Evolutionary conservation across 208 protist genomes (phyloP).

Genomic region (Trypanosoma lewisi): DNA sequence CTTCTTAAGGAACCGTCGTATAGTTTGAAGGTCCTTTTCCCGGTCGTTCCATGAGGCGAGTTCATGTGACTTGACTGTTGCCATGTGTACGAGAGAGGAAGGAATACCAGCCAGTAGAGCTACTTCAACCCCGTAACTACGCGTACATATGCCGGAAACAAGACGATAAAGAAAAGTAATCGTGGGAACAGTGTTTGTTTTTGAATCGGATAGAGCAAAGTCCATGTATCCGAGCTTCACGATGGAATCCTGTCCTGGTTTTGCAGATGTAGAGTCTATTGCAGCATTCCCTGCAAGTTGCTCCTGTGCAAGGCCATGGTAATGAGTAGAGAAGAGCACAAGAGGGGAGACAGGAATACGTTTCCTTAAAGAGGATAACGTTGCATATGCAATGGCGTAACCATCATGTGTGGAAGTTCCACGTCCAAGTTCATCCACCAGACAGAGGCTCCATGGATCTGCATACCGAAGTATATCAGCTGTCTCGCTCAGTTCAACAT

Average conservation of each 20-base stretch:
- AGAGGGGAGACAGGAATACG: slow-evolving; percentile 51
- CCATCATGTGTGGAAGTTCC: slow-evolving; percentile 98
- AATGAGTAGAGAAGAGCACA: slow-evolving; percentile 97
- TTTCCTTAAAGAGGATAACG: slow-evolving; percentile 76
- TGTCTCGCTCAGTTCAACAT: slow-evolving; percentile 95
- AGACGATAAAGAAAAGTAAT: slow-evolving; percentile 90
- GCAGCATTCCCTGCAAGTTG: slow-evolving; percentile 21
- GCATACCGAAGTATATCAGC: slow-evolving; percentile 89
- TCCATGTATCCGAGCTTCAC: slow-evolving; percentile 89
- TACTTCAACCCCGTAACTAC: slow-evolving; percentile 92
- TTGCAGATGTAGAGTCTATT: not conserved
- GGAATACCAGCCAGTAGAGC: slow-evolving; percentile 85
- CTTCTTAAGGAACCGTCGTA: slow-evolving; percentile 27
- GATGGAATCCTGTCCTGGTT: not conserved
- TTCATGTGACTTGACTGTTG: slow-evolving; percentile 57
- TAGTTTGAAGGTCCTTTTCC: slow-evolving; percentile 48
- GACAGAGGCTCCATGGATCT: slow-evolving; percentile 92
- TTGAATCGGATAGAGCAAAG: slow-evolving; percentile 50
- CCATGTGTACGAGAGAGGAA: slow-evolving; percentile 47
- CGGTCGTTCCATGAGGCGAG: slow-evolving; percentile 53
- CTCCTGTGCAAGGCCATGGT: slow-evolving; percentile 94
- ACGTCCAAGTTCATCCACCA: slow-evolving; percentile 98
- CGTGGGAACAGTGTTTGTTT: slow-evolving; percentile 23
- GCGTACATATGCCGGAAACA: slow-evolving; percentile 76
- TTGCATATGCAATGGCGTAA: slow-evolving; percentile 95